phyloP scores from a whole-genome alignment of 2,329 filamentous ascomycete genomes.

The Colletotrichum australisinense region DNA sequence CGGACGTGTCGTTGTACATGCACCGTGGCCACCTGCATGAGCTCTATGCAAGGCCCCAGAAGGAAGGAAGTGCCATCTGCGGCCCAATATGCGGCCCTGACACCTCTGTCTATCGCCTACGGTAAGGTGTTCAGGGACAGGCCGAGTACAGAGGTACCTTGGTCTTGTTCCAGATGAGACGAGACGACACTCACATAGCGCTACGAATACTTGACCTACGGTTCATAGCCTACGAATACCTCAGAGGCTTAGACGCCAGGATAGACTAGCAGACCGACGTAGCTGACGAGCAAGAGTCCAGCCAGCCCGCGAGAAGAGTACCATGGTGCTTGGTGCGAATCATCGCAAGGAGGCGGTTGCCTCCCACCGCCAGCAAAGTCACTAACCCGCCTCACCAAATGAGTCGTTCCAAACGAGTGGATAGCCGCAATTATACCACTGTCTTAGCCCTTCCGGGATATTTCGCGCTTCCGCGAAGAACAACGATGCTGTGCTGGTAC shows the following conservation, averaged over 20 bases:
- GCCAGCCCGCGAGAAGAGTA: constrained; percentile 1
- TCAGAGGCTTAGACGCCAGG: too few species aligned
- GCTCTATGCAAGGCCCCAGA: constrained; percentile 35
- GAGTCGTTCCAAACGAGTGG: constrained; percentile 29
- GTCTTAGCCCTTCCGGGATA: constrained; percentile 18
- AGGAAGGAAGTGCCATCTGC: constrained; percentile 31
- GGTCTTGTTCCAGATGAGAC: constrained; percentile 12
- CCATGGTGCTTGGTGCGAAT: constrained; percentile 10
- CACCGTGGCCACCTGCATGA: constrained; percentile 31
- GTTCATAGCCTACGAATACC: too few species aligned
- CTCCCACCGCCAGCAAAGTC: constrained; percentile 1
- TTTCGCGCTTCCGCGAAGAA: constrained; percentile 28
- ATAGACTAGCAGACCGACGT: not conserved
- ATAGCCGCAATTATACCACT: constrained; percentile 22
- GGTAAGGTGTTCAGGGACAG: constrained; percentile 6
- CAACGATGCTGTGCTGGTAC: not conserved
- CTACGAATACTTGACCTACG: too few species aligned
- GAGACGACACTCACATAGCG: constrained; percentile 4
- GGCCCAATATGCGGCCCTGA: constrained; percentile 33
- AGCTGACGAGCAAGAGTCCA: constrained; percentile 13
- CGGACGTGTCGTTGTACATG: constrained; percentile 33
- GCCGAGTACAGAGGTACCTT: constrained; percentile 29
- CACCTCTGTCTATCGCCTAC: constrained; percentile 11
- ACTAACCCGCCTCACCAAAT: constrained; percentile 28
- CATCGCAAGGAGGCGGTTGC: constrained; percentile 3